These are phyloP conservation scores for Coemansia furcata DNA, from an alignment of 192 early-diverging fungal species.

Conservation along the genomic window DNA sequence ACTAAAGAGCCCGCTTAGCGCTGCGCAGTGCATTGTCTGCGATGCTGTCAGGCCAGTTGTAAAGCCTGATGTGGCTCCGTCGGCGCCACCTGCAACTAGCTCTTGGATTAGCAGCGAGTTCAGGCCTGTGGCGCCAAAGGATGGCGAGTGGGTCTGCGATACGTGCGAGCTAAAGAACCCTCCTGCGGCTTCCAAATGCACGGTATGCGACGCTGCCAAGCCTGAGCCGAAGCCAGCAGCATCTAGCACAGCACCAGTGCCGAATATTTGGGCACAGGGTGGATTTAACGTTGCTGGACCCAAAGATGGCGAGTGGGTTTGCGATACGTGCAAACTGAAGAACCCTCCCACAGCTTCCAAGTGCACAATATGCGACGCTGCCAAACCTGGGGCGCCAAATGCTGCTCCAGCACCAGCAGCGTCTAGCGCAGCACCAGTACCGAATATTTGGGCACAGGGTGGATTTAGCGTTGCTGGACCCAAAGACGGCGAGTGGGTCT, in stretches of 20 bases:
- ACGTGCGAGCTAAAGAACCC: slow-evolving; percentile 25
- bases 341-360: slow-evolving; percentile 11
- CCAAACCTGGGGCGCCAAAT: slow-evolving; percentile 2
- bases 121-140: neutral
- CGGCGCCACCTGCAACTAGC: neutral
- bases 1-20: slow-evolving; percentile 11
- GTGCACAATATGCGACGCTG: slow-evolving; percentile 6
- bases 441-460: slow-evolving; percentile 3
- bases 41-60: slow-evolving; percentile 12
- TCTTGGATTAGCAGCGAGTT: slow-evolving; percentile 6
- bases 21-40: slow-evolving; percentile 19
- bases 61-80: neutral
- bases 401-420: neutral
- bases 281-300: neutral
- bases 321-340: slow-evolving; percentile 12
- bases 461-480: neutral
- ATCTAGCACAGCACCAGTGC: neutral
- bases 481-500: slow-evolving; percentile 23
- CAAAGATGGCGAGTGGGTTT: slow-evolving; percentile 25
- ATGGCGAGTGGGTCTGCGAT: slow-evolving; percentile 36
- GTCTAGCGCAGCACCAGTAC: neutral
- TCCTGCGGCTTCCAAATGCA: slow-evolving; percentile 11
- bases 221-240: slow-evolving; percentile 4
- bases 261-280: slow-evolving; percentile 6
- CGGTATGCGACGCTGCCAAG: slow-evolving; percentile 20